phyloP scores from a whole-genome alignment of 1,284 basidiomycete genomes.

The Phaffia rhodozyma region DNA sequence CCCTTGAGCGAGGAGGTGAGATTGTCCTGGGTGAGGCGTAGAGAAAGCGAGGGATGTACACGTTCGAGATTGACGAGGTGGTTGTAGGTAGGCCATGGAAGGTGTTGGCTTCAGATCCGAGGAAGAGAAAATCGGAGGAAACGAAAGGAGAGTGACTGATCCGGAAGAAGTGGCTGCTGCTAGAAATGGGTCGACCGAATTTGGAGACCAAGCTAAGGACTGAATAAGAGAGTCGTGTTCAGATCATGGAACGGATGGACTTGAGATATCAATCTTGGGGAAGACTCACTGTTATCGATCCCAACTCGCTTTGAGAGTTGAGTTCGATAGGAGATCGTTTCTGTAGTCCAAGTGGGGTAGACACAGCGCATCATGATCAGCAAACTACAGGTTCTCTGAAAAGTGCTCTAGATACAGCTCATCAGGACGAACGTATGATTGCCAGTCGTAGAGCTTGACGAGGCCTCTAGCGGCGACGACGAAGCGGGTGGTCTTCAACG shows the following conservation, averaged over 20 bases:
- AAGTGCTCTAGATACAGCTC: neutral
- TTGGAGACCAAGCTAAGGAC: slow-evolving; percentile 16
- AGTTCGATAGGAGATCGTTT: neutral
- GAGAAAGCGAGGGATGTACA: slow-evolving; percentile 15
- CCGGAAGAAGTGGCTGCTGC: slow-evolving; percentile 1
- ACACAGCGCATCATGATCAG: neutral
- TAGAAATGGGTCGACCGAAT: neutral
- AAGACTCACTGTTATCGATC: neutral
- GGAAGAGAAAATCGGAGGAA: neutral
- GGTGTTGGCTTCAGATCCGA: neutral
- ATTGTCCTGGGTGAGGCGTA: neutral
- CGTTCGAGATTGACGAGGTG: slow-evolving; percentile 4
- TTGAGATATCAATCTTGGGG: too few species aligned
- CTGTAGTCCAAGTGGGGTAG: too few species aligned
- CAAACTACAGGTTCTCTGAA: neutral
- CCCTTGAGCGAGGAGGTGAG: slow-evolving; percentile 13
- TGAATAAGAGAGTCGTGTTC: neutral
- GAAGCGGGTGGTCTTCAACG: slow-evolving; percentile 4
- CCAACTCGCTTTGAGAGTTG: slow-evolving; percentile 5
- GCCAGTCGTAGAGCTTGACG: slow-evolving; percentile 11
- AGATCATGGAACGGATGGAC: neutral
- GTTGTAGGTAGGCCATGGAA: neutral
- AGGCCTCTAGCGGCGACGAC: neutral
- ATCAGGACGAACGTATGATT: slow-evolving; percentile 1
- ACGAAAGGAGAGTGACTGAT: slow-evolving; percentile 1